A percentile compares a stretch with the other conserved stretches of the same genome.
These are phyloP conservation scores for Salicornia ramosissima DNA, from an alignment of 148 eudicot species.

Conservation along the genomic window DNA sequence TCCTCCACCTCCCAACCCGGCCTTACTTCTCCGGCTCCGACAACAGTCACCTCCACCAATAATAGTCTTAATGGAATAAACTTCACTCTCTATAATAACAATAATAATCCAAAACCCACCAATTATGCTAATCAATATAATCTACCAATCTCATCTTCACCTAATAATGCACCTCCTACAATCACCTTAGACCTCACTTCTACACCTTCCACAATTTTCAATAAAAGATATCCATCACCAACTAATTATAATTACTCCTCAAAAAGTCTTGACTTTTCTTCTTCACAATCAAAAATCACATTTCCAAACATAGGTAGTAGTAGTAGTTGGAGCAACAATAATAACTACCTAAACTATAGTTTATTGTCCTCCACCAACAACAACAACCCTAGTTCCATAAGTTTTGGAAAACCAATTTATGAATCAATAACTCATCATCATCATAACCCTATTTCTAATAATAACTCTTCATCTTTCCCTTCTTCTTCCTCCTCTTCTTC, in stretches of 20 bases:
- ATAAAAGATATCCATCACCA: constrained; percentile 21
- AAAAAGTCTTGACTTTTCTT: constrained; percentile 47
- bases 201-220: constrained; percentile 32
- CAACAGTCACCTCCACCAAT: constrained; percentile 22
- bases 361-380: constrained; percentile 30
- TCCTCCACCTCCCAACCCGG: constrained; percentile 57
- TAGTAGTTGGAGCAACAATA: constrained; percentile 32
- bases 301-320: constrained; percentile 41
- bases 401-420: constrained; percentile 33
- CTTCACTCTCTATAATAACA: constrained; percentile 31
- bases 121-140: constrained; percentile 44
- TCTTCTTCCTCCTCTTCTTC: constrained; percentile 30
- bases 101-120: constrained; percentile 34
- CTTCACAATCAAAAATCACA: constrained; percentile 33
- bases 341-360: constrained; percentile 31
- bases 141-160: constrained; percentile 39
- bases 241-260: constrained; percentile 29
- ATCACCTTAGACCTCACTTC: constrained; percentile 74
- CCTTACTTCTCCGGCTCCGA: constrained; percentile 18
- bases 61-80: constrained; percentile 39
- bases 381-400: constrained; percentile 24
- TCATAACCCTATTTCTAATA: not conserved
- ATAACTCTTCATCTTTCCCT: no score
- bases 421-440: constrained; percentile 26
- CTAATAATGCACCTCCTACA: constrained; percentile 48